Conservation (phyloP, 257 asterid genomes). For the Forsythia viridissima region DNA sequence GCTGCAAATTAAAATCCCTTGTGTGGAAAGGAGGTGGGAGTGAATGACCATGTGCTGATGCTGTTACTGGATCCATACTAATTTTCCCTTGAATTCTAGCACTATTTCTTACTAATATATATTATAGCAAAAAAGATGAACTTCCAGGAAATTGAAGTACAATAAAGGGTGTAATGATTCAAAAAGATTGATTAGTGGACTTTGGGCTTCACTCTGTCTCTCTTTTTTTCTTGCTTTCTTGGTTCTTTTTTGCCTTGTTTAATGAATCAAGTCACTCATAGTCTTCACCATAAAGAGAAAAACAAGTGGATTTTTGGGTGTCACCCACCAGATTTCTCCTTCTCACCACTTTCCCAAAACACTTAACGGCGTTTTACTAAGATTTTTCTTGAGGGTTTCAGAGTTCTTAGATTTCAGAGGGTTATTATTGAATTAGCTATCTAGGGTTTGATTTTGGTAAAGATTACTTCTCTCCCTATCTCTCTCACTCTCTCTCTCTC, state of each 20-base stretch:
- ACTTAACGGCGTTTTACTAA: slow-evolving; percentile 23
- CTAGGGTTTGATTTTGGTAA: slow-evolving; percentile 42
- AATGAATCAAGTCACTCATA: slow-evolving; percentile 35
- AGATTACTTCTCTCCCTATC: background rate
- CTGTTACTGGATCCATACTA: slow-evolving; percentile 29
- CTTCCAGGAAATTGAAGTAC: slow-evolving; percentile 23
- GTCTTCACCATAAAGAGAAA: slow-evolving; percentile 25
- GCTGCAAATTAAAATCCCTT: slow-evolving; percentile 77
- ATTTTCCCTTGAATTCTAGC: background rate
- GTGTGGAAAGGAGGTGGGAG: slow-evolving; percentile 86
- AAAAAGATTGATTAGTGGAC: slow-evolving; percentile 35
- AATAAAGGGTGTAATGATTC: slow-evolving; percentile 38
- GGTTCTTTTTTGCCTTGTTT: slow-evolving; percentile 29
- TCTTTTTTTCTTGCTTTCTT: slow-evolving; percentile 32
- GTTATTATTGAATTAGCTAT: slow-evolving; percentile 13
- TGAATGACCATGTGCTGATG: slow-evolving; percentile 40
- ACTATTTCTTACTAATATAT: background rate
- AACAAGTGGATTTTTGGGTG: slow-evolving; percentile 48
- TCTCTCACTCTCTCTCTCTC: background rate
- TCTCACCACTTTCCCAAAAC: slow-evolving; percentile 18
- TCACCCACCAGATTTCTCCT: slow-evolving; percentile 38
- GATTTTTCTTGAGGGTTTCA: slow-evolving; percentile 15
- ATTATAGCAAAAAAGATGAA: background rate
- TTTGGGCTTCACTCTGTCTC: slow-evolving; percentile 3
- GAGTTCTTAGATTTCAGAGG: slow-evolving; percentile 34